phyloP scores from a whole-genome alignment of 176 grass and related monocot genomes.

The Carex scoparia region DNA sequence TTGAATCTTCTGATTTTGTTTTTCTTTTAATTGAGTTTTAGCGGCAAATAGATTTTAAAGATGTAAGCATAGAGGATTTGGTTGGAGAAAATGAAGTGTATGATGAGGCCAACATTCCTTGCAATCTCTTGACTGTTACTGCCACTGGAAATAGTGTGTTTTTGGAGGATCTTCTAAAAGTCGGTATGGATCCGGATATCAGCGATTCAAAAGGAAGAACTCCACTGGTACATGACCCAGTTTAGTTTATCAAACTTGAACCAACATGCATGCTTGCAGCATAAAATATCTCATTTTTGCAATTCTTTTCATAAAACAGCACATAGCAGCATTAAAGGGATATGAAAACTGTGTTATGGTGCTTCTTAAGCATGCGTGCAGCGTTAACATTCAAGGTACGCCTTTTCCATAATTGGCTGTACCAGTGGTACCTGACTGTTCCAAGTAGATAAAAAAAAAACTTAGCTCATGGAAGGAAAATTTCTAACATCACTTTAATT shows the following conservation, averaged over 20 bases:
- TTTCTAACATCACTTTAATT: neutral
- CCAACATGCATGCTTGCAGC: neutral
- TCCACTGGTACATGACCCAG: constrained; percentile 49
- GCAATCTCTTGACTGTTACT: constrained; percentile 68
- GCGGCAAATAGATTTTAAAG: constrained; percentile 76
- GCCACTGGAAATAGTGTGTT: constrained; percentile 74
- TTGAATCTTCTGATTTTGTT: neutral
- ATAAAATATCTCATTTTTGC: constrained; percentile 12
- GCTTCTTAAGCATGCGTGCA: constrained; percentile 75
- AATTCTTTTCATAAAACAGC: constrained; percentile 29
- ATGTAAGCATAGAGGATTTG: constrained; percentile 60
- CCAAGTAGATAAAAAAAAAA: neutral
- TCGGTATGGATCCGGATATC: constrained; percentile 75
- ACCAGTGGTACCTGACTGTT: neutral
- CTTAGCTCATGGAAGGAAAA: neutral
- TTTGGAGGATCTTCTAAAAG: constrained; percentile 73
- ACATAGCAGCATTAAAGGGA: constrained; percentile 85
- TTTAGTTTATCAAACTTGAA: neutral
- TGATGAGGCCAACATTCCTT: constrained; percentile 44
- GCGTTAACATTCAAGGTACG: constrained; percentile 60
- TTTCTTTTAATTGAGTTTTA: constrained; percentile 30
- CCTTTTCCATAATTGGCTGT: neutral
- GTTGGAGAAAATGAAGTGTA: constrained; percentile 40
- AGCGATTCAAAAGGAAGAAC: constrained; percentile 84
- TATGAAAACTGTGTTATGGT: constrained; percentile 76